These are phyloP conservation scores for Claviceps sorghi DNA, from an alignment of 2,329 filamentous ascomycete species.

Conservation along the genomic window DNA sequence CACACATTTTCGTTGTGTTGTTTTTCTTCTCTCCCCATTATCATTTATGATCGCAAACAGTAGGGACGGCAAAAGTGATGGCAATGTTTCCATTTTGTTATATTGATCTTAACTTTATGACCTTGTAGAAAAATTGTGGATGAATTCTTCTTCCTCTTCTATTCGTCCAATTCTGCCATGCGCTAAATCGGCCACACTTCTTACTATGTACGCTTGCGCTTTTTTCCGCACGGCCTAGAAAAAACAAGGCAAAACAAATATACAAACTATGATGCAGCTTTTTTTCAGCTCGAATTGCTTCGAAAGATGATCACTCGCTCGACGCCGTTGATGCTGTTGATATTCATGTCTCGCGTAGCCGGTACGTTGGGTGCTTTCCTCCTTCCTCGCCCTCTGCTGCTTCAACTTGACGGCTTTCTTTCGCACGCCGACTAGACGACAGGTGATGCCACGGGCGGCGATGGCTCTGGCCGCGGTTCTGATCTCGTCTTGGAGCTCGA, in stretches of 20 bases:
- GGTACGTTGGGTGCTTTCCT: background rate
- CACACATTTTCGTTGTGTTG: background rate
- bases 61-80: background rate
- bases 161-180: too few relatives aligned
- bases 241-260: background rate
- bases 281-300: background rate
- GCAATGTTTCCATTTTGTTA: too few relatives aligned
- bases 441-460: slow-evolving; percentile 11
- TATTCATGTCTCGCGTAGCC: background rate
- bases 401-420: background rate
- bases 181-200: too few relatives aligned
- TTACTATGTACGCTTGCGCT: background rate
- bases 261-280: background rate
- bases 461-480: slow-evolving; percentile 9
- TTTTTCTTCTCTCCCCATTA: background rate
- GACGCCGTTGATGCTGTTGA: slow-evolving; percentile 4
- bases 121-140: too few relatives aligned
- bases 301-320: background rate
- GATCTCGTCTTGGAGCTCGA: slow-evolving; percentile 9
- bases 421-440: slow-evolving; percentile 1
- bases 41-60: background rate
- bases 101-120: too few relatives aligned
- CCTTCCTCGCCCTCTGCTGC: background rate
- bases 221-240: background rate
- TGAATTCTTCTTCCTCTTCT: too few relatives aligned